Conservation (phyloP, 2,329 filamentous ascomycete species). For the Elsinoe ampelina region DNA sequence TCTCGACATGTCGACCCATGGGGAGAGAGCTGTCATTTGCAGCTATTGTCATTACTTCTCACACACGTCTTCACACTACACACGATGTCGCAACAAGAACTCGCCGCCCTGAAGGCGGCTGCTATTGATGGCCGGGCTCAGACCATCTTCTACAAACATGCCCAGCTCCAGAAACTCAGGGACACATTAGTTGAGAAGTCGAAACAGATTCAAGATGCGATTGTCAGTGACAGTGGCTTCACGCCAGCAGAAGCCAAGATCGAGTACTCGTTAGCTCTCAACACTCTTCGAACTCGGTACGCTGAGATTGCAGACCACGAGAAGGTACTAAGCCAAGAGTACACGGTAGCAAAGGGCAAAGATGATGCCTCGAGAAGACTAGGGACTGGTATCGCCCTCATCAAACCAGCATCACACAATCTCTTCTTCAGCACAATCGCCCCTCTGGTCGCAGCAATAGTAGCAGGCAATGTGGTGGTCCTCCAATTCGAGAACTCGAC, state of each 20-base stretch:
- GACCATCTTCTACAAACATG: constrained; percentile 39
- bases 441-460: constrained; percentile 39
- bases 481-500: constrained; percentile 38
- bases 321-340: constrained; percentile 31
- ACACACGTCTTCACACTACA: neutral
- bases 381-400: constrained; percentile 38
- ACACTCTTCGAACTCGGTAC: constrained; percentile 33
- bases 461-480: constrained; percentile 44
- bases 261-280: constrained; percentile 35
- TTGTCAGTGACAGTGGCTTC: constrained; percentile 32
- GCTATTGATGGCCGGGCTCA: constrained; percentile 37
- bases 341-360: constrained; percentile 32
- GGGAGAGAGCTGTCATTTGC: neutral
- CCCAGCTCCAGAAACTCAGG: constrained; percentile 38
- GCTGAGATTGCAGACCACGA: constrained; percentile 23
- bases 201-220: constrained; percentile 31
- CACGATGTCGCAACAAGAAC: constrained; percentile 20
- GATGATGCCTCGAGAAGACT: constrained; percentile 29
- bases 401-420: constrained; percentile 41
- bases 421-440: constrained; percentile 39
- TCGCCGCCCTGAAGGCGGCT: constrained; percentile 31
- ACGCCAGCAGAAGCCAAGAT: constrained; percentile 31
- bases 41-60: neutral
- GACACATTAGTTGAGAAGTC: constrained; percentile 29
- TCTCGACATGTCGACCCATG: neutral